phyloP scores from a whole-genome alignment of 139 green algal genomes.

The Nannochloris sp. region DNA sequence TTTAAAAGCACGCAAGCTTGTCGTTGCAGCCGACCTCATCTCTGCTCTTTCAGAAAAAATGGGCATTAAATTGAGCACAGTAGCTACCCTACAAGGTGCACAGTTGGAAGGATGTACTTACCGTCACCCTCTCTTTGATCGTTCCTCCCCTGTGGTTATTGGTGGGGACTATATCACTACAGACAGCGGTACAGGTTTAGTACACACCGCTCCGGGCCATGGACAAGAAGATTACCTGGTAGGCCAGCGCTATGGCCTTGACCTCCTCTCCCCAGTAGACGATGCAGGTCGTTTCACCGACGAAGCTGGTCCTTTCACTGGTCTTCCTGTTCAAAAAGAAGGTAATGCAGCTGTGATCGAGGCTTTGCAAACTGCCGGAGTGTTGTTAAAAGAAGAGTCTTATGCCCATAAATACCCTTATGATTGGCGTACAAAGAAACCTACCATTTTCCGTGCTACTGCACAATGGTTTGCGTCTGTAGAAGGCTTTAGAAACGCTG shows the following conservation, averaged over 20 bases:
- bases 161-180: conserved; percentile 99
- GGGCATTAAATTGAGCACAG: conserved; percentile 34
- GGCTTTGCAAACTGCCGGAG: conserved; percentile 46
- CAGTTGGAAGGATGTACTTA: conserved; percentile 80
- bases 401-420: conserved; percentile 99
- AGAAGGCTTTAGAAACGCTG: conserved; percentile 71
- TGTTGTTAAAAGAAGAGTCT: conserved; percentile 79
- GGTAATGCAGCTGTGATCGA: conserved; percentile 82
- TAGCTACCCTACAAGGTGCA: conserved; percentile 51
- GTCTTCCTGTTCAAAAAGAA: conserved; percentile 73
- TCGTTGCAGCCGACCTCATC: conserved; percentile 77
- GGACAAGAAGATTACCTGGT: conserved; percentile 93
- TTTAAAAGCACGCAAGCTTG: conserved; percentile 27
- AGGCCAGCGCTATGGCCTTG: conserved; percentile 76
- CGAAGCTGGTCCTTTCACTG: conserved; percentile 78
- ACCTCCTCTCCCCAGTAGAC: conserved; percentile 91
- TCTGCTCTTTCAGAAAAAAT: conserved; percentile 60
- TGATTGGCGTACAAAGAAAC: conserved; percentile 99
- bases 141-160: conserved; percentile 73
- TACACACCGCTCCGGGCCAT: conserved; percentile 95
- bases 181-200: conserved; percentile 91
- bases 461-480: conserved; percentile 87
- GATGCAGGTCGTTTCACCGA: conserved; percentile 89
- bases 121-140: conserved; percentile 82
- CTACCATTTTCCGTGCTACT: conserved; percentile 97